These are phyloP conservation scores for Millerago galiae DNA, from an alignment of 805 yeast genomes.

Conservation along the genomic window DNA sequence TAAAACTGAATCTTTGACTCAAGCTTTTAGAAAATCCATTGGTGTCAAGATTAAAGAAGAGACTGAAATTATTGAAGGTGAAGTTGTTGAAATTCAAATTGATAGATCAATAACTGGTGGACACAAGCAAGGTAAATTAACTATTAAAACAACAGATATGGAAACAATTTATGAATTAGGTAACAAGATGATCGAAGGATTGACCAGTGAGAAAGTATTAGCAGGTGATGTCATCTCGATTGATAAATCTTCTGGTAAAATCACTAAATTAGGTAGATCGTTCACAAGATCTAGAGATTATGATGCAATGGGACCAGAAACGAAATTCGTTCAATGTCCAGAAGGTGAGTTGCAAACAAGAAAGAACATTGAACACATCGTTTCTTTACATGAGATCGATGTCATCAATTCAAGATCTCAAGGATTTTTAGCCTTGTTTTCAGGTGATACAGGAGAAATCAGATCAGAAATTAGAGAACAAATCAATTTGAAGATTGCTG, in stretches of 20 bases:
- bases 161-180: slow-evolving; percentile 97
- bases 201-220: slow-evolving; percentile 88
- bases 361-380: slow-evolving; percentile 94
- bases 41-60: slow-evolving; percentile 95
- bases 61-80: slow-evolving; percentile 97
- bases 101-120: slow-evolving; percentile 95
- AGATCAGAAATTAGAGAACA: slow-evolving; percentile 93
- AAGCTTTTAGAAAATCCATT: slow-evolving; percentile 91
- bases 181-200: slow-evolving; percentile 87
- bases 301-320: slow-evolving; percentile 98
- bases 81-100: slow-evolving; percentile 93
- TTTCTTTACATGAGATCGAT: slow-evolving; percentile 96
- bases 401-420: slow-evolving; percentile 96
- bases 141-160: slow-evolving; percentile 97
- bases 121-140: slow-evolving; percentile 95
- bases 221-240: slow-evolving; percentile 97
- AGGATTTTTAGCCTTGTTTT: slow-evolving; percentile 91
- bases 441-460: slow-evolving; percentile 97
- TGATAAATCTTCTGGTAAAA: slow-evolving; percentile 92
- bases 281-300: slow-evolving; percentile 95
- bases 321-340: slow-evolving; percentile 96
- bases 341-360: slow-evolving; percentile 97
- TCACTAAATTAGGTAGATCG: slow-evolving; percentile 90
- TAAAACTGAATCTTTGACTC: slow-evolving; percentile 94
- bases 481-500: slow-evolving; percentile 93